Conservation (phyloP, 106 monocot genomes). For the Amphibolis antarctica region DNA sequence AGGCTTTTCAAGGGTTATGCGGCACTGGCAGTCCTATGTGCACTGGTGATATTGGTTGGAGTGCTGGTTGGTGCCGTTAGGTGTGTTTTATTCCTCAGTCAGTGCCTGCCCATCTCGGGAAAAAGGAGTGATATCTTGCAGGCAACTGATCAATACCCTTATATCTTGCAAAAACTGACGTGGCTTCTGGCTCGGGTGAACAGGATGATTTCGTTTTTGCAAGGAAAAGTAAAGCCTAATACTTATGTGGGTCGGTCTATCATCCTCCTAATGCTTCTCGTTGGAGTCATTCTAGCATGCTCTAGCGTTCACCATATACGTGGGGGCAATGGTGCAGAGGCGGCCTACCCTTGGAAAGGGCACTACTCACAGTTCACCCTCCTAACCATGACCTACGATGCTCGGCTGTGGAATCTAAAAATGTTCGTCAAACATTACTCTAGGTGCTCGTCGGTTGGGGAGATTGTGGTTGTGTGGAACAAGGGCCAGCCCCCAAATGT, state of each 20-base stretch:
- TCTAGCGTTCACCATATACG: slow-evolving; percentile 42
- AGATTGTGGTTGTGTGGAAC: slow-evolving; percentile 87
- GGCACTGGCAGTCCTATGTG: slow-evolving; percentile 19
- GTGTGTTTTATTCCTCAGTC: slow-evolving; percentile 28
- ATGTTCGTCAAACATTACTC: slow-evolving; percentile 85
- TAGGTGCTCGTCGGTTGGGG: slow-evolving; percentile 63
- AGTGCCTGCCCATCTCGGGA: slow-evolving; percentile 31
- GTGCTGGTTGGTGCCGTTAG: slow-evolving; percentile 35
- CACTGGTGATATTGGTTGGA: slow-evolving; percentile 37
- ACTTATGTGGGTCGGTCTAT: slow-evolving; percentile 30
- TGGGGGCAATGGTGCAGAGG: slow-evolving; percentile 66
- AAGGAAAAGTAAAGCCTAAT: slow-evolving; percentile 43
- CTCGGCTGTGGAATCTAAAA: slow-evolving; percentile 63
- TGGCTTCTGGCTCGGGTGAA: slow-evolving; percentile 21
- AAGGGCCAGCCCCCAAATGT: slow-evolving; percentile 34
- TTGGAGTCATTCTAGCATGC: slow-evolving; percentile 37
- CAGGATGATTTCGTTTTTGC: slow-evolving; percentile 18
- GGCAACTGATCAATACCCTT: not conserved
- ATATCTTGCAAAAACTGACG: slow-evolving; percentile 25
- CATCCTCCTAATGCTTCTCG: slow-evolving; percentile 22
- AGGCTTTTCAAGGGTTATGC: slow-evolving; percentile 45
- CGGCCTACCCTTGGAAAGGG: slow-evolving; percentile 48
- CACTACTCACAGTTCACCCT: slow-evolving; percentile 85
- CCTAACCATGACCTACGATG: slow-evolving; percentile 75
- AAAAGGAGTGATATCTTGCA: slow-evolving; percentile 31